Percentiles rank a stretch among this genome's conserved stretches.
Conservation (phyloP, 2,329 filamentous ascomycete species). For the Colletotrichum brevisporum region DNA sequence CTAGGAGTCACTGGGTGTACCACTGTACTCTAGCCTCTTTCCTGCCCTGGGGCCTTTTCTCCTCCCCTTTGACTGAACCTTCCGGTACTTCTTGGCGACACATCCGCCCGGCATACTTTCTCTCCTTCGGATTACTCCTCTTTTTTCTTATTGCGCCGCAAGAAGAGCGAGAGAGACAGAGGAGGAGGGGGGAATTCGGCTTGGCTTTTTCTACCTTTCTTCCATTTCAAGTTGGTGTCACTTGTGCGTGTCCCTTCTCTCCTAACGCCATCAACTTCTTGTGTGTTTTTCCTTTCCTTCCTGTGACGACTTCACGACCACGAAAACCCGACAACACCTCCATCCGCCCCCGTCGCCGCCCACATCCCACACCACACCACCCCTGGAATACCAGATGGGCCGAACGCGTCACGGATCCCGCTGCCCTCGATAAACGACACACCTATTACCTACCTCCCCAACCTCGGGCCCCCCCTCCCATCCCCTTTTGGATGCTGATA, state of each 20-base stretch:
- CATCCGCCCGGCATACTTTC: conserved; percentile 13
- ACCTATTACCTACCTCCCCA: not conserved
- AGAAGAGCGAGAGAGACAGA: not conserved
- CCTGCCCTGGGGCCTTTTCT: too few species aligned
- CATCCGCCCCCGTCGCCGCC: not conserved
- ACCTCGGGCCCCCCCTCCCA: not conserved
- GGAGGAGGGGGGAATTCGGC: not conserved
- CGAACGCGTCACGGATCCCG: not conserved
- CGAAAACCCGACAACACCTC: not conserved
- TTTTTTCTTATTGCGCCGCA: not conserved
- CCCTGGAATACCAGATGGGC: conserved; percentile 1
- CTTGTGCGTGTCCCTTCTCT: too few species aligned
- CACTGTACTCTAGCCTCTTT: too few species aligned
- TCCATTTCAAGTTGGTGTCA: not conserved
- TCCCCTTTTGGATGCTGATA: not conserved
- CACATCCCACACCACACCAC: not conserved
- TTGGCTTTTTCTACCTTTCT: not conserved
- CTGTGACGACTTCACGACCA: not conserved
- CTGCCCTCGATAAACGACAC: not conserved
- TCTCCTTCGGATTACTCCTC: not conserved
- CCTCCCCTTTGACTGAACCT: not conserved
- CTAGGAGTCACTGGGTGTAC: too few species aligned
- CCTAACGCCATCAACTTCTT: too few species aligned
- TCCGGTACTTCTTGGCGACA: conserved; percentile 12
- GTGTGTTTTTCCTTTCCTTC: not conserved